Evolutionary conservation across 129 eudicot species (phyloP).

Genomic region (Flaveria bidentis): DNA sequence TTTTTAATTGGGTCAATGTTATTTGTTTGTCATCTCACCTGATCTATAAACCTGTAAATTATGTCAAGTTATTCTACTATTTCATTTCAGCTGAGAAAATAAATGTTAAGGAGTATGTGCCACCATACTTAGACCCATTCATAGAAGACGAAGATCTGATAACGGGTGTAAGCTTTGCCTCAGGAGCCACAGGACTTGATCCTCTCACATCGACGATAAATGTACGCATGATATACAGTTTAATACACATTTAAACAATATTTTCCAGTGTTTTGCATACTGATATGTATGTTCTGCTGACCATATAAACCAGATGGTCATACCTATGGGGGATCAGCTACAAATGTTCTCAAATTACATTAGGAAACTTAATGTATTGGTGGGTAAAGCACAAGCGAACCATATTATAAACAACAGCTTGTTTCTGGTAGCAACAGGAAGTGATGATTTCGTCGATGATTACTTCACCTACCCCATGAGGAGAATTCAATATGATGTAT

Average conservation of each 20-base stretch:
- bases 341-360: slow-evolving; percentile 56
- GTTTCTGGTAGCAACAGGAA: slow-evolving; percentile 50
- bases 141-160: slow-evolving; percentile 51
- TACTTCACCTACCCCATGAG: slow-evolving; percentile 54
- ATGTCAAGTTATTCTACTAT: neutral
- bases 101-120: slow-evolving; percentile 61
- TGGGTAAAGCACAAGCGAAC: slow-evolving; percentile 47
- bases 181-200: slow-evolving; percentile 80
- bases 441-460: slow-evolving; percentile 65
- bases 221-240: slow-evolving; percentile 33
- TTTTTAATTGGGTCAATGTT: too few species aligned
- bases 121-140: slow-evolving; percentile 71
- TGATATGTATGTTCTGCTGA: slow-evolving; percentile 1
- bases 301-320: slow-evolving; percentile 37
- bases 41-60: neutral
- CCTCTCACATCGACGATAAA: slow-evolving; percentile 62
- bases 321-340: slow-evolving; percentile 61
- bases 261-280: neutral
- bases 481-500: slow-evolving; percentile 37
- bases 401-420: slow-evolving; percentile 48
- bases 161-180: slow-evolving; percentile 84
- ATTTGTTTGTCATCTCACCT: too few species aligned
- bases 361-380: slow-evolving; percentile 41
- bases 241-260: slow-evolving; percentile 30
- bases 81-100: slow-evolving; percentile 54